Conservation (phyloP, 345 rosid species). For the Populus deltoides region DNA sequence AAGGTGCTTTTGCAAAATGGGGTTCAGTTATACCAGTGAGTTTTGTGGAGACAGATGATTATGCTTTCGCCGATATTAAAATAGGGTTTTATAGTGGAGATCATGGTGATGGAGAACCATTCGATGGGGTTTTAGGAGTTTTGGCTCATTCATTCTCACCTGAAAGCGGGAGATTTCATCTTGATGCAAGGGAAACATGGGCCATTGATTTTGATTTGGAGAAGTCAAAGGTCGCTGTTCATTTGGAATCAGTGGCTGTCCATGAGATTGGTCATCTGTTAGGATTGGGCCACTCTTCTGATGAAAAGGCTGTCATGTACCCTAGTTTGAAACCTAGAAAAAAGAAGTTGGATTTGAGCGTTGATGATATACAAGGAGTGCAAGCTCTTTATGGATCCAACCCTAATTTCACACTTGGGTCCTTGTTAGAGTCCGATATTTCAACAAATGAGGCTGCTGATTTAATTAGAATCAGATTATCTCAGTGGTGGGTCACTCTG, state of each 20-base stretch:
- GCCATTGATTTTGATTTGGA: conserved; percentile 58
- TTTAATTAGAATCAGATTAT: conserved; percentile 21
- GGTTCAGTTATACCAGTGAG: conserved; percentile 66
- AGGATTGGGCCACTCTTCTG: conserved; percentile 63
- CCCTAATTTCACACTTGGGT: conserved; percentile 54
- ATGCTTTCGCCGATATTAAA: conserved; percentile 61
- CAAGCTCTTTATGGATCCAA: conserved; percentile 81
- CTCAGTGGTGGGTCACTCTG: conserved; percentile 13
- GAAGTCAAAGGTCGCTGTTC: conserved; percentile 65
- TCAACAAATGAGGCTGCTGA: conserved; percentile 40
- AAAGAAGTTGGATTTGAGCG: conserved; percentile 49
- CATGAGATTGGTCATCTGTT: conserved; percentile 86
- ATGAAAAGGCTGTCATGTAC: conserved; percentile 75
- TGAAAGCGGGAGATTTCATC: conserved; percentile 69
- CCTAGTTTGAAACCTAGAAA: conserved; percentile 79
- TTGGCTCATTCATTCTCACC: conserved; percentile 82
- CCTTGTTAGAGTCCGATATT: conserved; percentile 61
- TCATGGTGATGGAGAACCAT: conserved; percentile 87
- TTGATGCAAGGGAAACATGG: conserved; percentile 83
- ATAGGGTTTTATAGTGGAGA: conserved; percentile 78
- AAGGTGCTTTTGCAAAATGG: conserved; percentile 63
- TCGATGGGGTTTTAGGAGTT: conserved; percentile 81
- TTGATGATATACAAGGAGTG: conserved; percentile 65
- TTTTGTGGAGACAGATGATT: conserved; percentile 54
- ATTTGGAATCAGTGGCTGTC: conserved; percentile 79